A percentile compares a stretch with the other conserved stretches of the same genome.
Evolutionary conservation across 164 flowering plant genomes (phyloP).

Genomic region (Magnolia sinica): DNA sequence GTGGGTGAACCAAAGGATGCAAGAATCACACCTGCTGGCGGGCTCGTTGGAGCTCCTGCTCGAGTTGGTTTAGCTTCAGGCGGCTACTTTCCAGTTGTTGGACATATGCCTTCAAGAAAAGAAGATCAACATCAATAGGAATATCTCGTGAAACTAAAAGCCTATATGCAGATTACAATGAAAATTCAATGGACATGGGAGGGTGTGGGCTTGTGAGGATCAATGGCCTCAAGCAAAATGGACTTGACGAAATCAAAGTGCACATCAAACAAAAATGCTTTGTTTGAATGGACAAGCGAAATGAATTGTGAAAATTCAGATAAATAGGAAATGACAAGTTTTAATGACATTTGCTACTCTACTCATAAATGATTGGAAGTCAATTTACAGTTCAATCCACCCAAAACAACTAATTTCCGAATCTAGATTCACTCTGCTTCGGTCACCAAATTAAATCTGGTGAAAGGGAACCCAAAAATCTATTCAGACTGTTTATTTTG

Average conservation of each 20-base stretch:
- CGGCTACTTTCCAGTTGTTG: slow-evolving; percentile 93
- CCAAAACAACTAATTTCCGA: not conserved
- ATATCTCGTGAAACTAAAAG: not conserved
- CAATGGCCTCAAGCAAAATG: not conserved
- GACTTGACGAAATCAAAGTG: not conserved
- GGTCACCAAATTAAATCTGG: not conserved
- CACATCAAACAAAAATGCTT: not conserved
- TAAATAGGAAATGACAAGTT: not conserved
- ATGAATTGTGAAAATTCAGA: not conserved
- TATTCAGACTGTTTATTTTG: not conserved
- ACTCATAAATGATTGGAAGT: too few species aligned
- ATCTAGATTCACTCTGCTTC: not conserved
- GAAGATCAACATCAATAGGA: not conserved
- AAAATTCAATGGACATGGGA: not conserved
- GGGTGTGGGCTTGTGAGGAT: not conserved
- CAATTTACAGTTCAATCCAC: too few species aligned
- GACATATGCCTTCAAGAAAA: slow-evolving; percentile 68
- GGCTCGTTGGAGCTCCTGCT: slow-evolving; percentile 94
- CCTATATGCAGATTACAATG: too few species aligned
- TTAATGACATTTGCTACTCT: too few species aligned
- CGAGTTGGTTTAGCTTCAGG: slow-evolving; percentile 78
- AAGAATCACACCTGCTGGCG: slow-evolving; percentile 71
- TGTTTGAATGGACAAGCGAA: not conserved
- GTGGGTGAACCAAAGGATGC: not conserved
- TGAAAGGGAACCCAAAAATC: not conserved